These are phyloP conservation scores for Ormosia emarginata DNA, from an alignment of 306 rosid species.

Conservation along the genomic window DNA sequence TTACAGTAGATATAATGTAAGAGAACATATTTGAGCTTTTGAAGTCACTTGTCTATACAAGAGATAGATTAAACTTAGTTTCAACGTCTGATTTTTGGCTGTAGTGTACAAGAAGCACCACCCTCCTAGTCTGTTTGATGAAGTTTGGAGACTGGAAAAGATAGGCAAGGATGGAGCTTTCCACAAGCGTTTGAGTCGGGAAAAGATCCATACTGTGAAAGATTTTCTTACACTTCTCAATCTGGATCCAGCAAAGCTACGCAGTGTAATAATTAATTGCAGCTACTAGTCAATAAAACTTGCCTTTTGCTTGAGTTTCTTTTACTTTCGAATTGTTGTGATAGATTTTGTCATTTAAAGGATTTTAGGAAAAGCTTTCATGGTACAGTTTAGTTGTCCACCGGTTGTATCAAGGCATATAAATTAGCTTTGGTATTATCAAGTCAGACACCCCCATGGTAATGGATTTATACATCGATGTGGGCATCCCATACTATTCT, in stretches of 20 bases:
- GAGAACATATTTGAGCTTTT: constrained; percentile 6
- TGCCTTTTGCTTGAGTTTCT: background rate
- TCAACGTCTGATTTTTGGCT: constrained; percentile 25
- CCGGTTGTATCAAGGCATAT: background rate
- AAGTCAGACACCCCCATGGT: background rate
- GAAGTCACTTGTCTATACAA: background rate
- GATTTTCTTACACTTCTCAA: constrained; percentile 84
- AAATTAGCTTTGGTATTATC: constrained; percentile 19
- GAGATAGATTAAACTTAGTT: constrained; percentile 4
- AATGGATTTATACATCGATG: background rate
- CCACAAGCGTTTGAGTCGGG: constrained; percentile 81
- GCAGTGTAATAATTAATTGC: constrained; percentile 56
- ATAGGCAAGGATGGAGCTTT: constrained; percentile 98
- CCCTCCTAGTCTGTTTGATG: constrained; percentile 86
- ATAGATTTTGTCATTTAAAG: constrained; percentile 4
- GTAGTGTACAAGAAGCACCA: constrained; percentile 98
- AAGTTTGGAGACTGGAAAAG: constrained; percentile 97
- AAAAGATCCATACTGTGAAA: constrained; percentile 63
- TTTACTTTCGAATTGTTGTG: background rate
- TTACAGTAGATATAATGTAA: background rate
- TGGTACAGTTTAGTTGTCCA: background rate
- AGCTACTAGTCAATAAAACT: background rate
- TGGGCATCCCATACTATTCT: background rate
- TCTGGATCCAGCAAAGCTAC: constrained; percentile 71
- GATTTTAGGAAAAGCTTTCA: background rate